Conservation (phyloP, 371 early-diverging fungal species). For the Neoconidiobolus thromboides region DNA sequence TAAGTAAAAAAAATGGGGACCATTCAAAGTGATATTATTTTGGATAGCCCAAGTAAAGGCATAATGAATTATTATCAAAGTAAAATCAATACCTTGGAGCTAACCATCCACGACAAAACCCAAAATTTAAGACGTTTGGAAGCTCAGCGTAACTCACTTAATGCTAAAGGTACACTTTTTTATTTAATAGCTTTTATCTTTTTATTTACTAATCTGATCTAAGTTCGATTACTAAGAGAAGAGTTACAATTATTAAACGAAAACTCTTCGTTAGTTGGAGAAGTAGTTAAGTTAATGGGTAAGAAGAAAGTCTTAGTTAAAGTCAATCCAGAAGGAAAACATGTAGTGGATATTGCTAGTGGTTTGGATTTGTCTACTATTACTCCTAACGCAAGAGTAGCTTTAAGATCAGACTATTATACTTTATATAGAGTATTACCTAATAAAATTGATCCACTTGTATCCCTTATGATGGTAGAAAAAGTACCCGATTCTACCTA, state of each 20-base stretch:
- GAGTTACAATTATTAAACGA: constrained; percentile 96
- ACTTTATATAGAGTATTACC: constrained; percentile 83
- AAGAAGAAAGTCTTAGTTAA: constrained; percentile 98
- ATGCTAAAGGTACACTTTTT: constrained; percentile 58
- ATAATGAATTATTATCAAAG: constrained; percentile 41
- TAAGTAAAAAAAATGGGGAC: not conserved
- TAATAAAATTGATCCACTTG: constrained; percentile 88
- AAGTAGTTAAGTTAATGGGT: constrained; percentile 98
- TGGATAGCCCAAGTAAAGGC: not conserved
- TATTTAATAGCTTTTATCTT: not conserved
- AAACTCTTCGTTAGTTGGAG: constrained; percentile 94
- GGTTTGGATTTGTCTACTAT: constrained; percentile 83
- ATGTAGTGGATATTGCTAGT: constrained; percentile 87
- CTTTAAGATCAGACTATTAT: constrained; percentile 82
- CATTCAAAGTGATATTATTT: not conserved
- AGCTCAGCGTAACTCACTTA: constrained; percentile 94
- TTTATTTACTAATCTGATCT: not conserved
- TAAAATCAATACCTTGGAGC: constrained; percentile 77
- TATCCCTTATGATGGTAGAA: constrained; percentile 99
- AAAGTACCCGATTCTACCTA: constrained; percentile 99
- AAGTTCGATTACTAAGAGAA: constrained; percentile 94
- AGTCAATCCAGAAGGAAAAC: constrained; percentile 98
- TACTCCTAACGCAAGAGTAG: constrained; percentile 92
- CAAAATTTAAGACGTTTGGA: constrained; percentile 95
- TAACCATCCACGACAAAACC: constrained; percentile 67